Conservation (phyloP, 331 rosid species). For the Quercus tomentella region DNA sequence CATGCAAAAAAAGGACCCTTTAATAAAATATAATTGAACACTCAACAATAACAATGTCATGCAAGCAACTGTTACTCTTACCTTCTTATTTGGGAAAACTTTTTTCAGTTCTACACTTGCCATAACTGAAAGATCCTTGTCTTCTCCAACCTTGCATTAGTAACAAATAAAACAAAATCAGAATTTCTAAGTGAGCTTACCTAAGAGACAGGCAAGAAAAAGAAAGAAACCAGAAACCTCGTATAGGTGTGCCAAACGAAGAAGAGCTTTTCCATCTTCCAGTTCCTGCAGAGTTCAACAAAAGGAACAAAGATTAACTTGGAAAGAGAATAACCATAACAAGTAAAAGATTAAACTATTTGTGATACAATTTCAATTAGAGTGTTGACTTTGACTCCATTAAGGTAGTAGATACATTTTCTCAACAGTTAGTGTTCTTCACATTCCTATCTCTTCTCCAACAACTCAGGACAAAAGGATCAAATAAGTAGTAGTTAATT, state of each 20-base stretch:
- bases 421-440: neutral
- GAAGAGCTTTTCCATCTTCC: constrained; percentile 54
- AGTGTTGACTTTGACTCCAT: neutral
- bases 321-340: neutral
- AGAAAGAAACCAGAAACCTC: constrained; percentile 42
- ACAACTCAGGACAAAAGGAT: neutral
- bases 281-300: constrained; percentile 49
- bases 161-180: constrained; percentile 3
- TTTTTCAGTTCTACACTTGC: constrained; percentile 60
- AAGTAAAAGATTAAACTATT: neutral
- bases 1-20: neutral
- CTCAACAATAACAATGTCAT: neutral
- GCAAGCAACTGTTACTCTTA: constrained; percentile 10
- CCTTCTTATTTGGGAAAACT: constrained; percentile 60
- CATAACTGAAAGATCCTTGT: constrained; percentile 51
- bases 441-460: neutral
- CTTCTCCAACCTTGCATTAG: constrained; percentile 60
- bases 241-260: constrained; percentile 71
- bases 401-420: neutral
- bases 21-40: neutral
- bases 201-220: neutral
- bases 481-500: neutral
- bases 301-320: neutral
- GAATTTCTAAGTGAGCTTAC: neutral
- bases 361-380: neutral